Evolutionary conservation across 495 filamentous ascomycete genomes (phyloP), one percentile per base, ranked within the genome.

Genomic region (Aspergillus incahuasiensis): DNA sequence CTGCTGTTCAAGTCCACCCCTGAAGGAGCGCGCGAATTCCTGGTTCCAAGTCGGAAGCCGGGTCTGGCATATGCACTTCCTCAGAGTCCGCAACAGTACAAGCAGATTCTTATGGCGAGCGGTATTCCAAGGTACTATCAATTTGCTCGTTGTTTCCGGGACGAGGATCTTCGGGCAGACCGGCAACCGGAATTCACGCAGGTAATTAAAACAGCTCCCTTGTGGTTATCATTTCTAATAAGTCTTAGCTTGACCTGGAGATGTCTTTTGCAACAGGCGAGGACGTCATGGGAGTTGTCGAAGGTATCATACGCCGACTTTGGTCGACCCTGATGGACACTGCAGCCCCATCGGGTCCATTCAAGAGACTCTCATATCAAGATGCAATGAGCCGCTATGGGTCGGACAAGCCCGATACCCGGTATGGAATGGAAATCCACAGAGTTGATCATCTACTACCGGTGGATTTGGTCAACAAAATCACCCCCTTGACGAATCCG

Each of bases 161-260:
- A 98, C 66, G 94, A 98, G 68, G 94, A 97, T 74, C 74, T 92
- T 41, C 78, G 94, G 20, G 92, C 95, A 0, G 95, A 97, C 68
- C 79, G 94, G 56, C 94, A 98, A 66, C 94, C 94, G 4, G 94
- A 98, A 64, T 98, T 98, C 64, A 96, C 94, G 9, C 94, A 98
- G 79, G 87, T 88, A 75, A 60, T 65, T 35, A 38, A 16, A 38
- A 5, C 16, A 34, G 11, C 8, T 38, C 11, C 5, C 22, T 20
- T 48, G 25, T n/a, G 5, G 8, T 40, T 35, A 9, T 16, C 55
- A 38, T 46, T 63, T 54, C 34, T 24, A 41, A 5, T 44, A 9
- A 0, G 0, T 8, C 21, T 9, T 59, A 92, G 88, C 81, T 97
- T 35, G 94, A 98, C 79, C 55, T 98, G 32, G 94, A 98, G 68